Evolutionary conservation across 2,329 filamentous ascomycete species (phyloP), one percentile per base, ranked within the genome.

Genomic region (Lachnellula cervina): DNA sequence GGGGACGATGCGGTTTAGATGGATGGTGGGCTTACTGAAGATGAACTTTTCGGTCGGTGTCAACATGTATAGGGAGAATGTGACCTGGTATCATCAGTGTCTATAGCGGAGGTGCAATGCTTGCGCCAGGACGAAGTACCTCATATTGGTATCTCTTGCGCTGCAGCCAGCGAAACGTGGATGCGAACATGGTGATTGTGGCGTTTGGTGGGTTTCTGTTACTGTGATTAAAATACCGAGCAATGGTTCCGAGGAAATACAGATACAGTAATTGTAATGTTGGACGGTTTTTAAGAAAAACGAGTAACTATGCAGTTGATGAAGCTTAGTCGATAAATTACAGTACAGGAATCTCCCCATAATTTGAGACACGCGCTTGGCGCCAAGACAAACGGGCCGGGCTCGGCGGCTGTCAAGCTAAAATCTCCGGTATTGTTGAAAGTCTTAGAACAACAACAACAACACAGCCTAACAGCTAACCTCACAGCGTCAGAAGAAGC

Each of bases 81-180:
- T 97, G 72, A 97, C 93, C 77, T 99, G 90, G 69, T 96, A 89
- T 77, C 95, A 90, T 79, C 94, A 96, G n/a, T 48, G 32, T 25
- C 21, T 28, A 14, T 11, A n/a, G 25, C 46, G 11, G 23, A 34
- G 14, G 49, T 14, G 9, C 28, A 16, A 19, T 16, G 38, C 42
- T 32, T 49, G 9, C 34, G 17, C 28, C 8, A 32, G 19, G 9
- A 23, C 5, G 21, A 40, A 53, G 35, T 52, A 68, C 68, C 77
- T 99, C 94, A 71, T 97, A 91, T 78, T 97, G 94, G 79, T 97
- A 97, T 72, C 92, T 86, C 81, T 99, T 99, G 73, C 92, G 83
- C 74, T 91, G 86, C 64, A 97, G 80, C 90, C 92, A 97, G 62
- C 89, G 82, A 66, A 95, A 79, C 46, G 74, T 73, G 64, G 76